Evolutionary conservation across 2,329 filamentous ascomycete species (phyloP).

Genomic region (Botrytis paeoniae): DNA sequence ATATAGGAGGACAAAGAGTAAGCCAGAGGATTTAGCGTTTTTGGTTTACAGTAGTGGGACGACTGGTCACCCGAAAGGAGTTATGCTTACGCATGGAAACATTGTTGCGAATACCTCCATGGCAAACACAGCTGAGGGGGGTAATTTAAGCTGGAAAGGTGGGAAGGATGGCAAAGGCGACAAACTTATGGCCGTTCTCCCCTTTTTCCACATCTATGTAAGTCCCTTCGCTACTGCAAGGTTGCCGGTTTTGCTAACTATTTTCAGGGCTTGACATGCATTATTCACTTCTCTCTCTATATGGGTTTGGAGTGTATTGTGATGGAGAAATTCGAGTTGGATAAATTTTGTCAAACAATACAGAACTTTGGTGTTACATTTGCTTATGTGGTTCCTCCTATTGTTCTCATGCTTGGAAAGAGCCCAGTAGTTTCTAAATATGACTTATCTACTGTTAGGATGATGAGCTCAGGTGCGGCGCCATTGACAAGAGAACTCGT

Average conservation of each 20-base stretch:
- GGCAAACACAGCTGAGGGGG: constrained; percentile 50
- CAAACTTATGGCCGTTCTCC: constrained; percentile 72
- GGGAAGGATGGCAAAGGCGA: constrained; percentile 63
- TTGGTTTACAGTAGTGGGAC: constrained; percentile 88
- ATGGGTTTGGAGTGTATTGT: constrained; percentile 65
- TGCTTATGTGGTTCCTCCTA: constrained; percentile 78
- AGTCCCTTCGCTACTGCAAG: constrained; percentile 32
- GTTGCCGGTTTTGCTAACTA: constrained; percentile 12
- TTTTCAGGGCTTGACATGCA: constrained; percentile 61
- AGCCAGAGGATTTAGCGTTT: constrained; percentile 75
- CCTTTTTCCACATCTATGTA: constrained; percentile 91
- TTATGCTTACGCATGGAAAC: constrained; percentile 81
- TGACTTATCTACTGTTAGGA: constrained; percentile 73
- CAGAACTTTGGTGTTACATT: constrained; percentile 73
- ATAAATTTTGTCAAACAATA: constrained; percentile 72
- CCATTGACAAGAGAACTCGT: constrained; percentile 80
- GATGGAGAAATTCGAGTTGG: constrained; percentile 78
- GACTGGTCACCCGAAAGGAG: constrained; percentile 87
- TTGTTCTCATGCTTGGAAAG: constrained; percentile 78
- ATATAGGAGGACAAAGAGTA: constrained; percentile 58
- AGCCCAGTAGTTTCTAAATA: constrained; percentile 75
- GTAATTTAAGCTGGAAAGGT: constrained; percentile 55
- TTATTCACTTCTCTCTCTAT: constrained; percentile 67
- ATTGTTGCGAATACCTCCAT: constrained; percentile 72
- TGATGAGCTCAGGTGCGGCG: constrained; percentile 85